phyloP scores from a whole-genome alignment of 2,329 filamentous ascomycete genomes.

The Rhytidhysteron rufulum region DNA sequence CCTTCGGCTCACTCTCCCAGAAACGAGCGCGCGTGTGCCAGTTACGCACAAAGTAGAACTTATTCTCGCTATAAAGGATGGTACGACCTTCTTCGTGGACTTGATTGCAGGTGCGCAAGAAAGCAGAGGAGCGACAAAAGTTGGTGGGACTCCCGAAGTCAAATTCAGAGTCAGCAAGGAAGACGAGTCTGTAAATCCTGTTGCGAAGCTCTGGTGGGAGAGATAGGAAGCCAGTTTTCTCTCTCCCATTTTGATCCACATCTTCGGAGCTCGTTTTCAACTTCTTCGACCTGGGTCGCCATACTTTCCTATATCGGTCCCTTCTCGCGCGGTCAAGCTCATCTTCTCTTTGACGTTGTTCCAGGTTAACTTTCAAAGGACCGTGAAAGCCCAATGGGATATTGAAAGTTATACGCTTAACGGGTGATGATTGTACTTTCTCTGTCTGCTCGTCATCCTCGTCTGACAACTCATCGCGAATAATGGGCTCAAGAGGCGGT shows the following conservation, averaged over 20 bases:
- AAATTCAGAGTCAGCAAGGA: constrained; percentile 33
- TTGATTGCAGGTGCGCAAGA: constrained; percentile 45
- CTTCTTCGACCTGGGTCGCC: background rate
- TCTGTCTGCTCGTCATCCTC: constrained; percentile 25
- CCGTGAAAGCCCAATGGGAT: constrained; percentile 43
- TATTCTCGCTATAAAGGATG: constrained; percentile 50
- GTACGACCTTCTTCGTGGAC: constrained; percentile 44
- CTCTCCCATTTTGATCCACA: too few relatives aligned
- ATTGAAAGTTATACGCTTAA: constrained; percentile 43
- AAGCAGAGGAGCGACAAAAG: constrained; percentile 40
- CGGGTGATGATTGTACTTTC: constrained; percentile 13
- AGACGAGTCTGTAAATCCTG: constrained; percentile 43
- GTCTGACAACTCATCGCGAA: constrained; percentile 26
- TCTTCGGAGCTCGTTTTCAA: background rate
- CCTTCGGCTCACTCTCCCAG: constrained; percentile 40
- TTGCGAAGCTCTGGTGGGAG: constrained; percentile 45
- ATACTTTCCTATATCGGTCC: constrained; percentile 12
- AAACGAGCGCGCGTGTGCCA: constrained; percentile 34
- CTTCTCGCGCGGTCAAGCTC: constrained; percentile 11
- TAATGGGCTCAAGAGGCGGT: constrained; percentile 30
- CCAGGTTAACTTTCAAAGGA: constrained; percentile 42
- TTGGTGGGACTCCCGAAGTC: constrained; percentile 33
- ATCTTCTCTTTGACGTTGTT: constrained; percentile 18
- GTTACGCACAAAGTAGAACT: constrained; percentile 43
- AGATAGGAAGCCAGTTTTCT: constrained; percentile 19